phyloP scores from a whole-genome alignment of 352 stramenopile species.

The Pythium chondricola region DNA sequence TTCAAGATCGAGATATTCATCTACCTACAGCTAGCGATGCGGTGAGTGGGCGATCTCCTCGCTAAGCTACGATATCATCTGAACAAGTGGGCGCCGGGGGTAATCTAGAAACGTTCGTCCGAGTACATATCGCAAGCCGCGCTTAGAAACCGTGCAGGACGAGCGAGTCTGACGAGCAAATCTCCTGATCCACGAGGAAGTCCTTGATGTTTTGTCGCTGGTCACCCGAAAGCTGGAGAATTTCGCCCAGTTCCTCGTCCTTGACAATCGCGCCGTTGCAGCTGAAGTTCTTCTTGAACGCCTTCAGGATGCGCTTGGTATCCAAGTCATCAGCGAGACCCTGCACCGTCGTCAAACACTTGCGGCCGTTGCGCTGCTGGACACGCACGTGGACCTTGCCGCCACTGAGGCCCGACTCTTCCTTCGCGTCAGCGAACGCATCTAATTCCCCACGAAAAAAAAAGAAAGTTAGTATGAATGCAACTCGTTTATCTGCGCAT shows the following conservation, averaged over 20 bases:
- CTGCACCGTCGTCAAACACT: constrained; percentile 99
- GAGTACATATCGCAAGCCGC: neutral
- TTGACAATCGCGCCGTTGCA: constrained; percentile 99
- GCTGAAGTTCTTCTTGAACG: constrained; percentile 99
- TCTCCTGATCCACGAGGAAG: constrained; percentile 99
- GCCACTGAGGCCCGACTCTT: constrained; percentile 77
- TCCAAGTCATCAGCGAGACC: constrained; percentile 97
- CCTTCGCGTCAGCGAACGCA: constrained; percentile 84
- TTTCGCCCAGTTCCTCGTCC: constrained; percentile 96
- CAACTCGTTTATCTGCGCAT: too few species aligned
- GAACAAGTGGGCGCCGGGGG: too few species aligned
- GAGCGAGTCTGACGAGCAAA: constrained; percentile 94
- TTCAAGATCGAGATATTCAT: too few species aligned
- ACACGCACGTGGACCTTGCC: constrained; percentile 97
- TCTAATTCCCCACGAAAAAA: constrained; percentile 31
- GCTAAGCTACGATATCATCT: too few species aligned
- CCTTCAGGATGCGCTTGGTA: constrained; percentile 99
- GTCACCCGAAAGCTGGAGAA: constrained; percentile 99
- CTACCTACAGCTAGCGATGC: too few species aligned
- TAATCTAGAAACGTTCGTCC: neutral
- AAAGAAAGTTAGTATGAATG: neutral
- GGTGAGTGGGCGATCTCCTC: too few species aligned
- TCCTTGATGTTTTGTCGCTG: constrained; percentile 98
- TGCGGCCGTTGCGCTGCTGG: constrained; percentile 98
- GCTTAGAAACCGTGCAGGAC: constrained; percentile 98